phyloP scores from a whole-genome alignment of 257 asterid species.

The Craterostigma plantagineum region DNA sequence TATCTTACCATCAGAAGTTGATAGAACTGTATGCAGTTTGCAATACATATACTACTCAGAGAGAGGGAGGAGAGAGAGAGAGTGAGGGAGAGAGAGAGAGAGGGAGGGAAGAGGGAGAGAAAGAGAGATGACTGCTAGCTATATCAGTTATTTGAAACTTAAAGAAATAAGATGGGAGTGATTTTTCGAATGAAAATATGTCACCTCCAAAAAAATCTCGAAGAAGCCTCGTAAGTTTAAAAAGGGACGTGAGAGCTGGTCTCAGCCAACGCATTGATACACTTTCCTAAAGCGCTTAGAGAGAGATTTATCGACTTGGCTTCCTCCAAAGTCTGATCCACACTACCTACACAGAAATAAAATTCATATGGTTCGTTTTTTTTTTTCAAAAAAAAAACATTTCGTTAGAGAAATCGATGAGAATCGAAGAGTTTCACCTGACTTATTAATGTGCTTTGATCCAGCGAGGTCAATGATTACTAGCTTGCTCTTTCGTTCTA shows the following conservation, averaged over 20 bases:
- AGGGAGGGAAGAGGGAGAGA: too few relatives aligned
- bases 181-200: too few relatives aligned
- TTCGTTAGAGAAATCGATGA: background rate
- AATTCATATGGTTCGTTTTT: too few relatives aligned
- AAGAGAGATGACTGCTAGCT: too few relatives aligned
- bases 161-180: too few relatives aligned
- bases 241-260: conserved; percentile 83
- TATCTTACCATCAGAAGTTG: too few relatives aligned
- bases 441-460: conserved; percentile 70
- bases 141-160: too few relatives aligned
- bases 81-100: too few relatives aligned
- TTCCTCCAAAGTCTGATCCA: conserved; percentile 68
- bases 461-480: conserved; percentile 91
- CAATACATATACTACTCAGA: too few relatives aligned
- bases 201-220: conserved; percentile 95
- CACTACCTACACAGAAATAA: conserved; percentile 42
- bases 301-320: conserved; percentile 87
- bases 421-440: conserved; percentile 27
- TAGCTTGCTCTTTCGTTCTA: conserved; percentile 64
- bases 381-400: too few relatives aligned
- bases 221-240: conserved; percentile 74
- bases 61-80: too few relatives aligned
- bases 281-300: conserved; percentile 76
- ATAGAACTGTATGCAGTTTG: too few relatives aligned
- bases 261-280: conserved; percentile 92